These are phyloP conservation scores for Elasticomyces elasticus DNA, from an alignment of 495 filamentous ascomycete species.

Conservation along the genomic window DNA sequence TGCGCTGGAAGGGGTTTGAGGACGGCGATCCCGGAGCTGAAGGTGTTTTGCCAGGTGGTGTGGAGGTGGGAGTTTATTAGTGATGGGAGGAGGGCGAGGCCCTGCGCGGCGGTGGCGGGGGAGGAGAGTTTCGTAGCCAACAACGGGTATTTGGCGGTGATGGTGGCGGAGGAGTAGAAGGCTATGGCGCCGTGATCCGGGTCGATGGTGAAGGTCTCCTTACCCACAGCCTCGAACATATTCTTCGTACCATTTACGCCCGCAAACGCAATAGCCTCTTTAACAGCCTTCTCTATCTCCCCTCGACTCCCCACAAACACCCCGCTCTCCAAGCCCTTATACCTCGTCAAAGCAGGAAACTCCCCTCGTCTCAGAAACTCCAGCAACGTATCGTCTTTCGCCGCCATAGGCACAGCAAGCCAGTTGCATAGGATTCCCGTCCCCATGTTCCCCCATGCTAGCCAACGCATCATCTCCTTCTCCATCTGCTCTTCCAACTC, in stretches of 20 bases:
- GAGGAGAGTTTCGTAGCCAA: slow-evolving; percentile 49
- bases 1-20: slow-evolving; percentile 62
- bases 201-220: slow-evolving; percentile 55
- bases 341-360: slow-evolving; percentile 61
- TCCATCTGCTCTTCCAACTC: slow-evolving; percentile 48
- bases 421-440: slow-evolving; percentile 72
- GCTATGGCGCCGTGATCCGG: slow-evolving; percentile 56
- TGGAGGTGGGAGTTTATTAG: slow-evolving; percentile 81
- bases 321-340: slow-evolving; percentile 59
- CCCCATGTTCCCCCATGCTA: slow-evolving; percentile 92
- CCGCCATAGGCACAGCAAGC: slow-evolving; percentile 75
- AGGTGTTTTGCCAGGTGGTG: slow-evolving; percentile 71
- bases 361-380: slow-evolving; percentile 61
- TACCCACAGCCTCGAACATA: slow-evolving; percentile 47
- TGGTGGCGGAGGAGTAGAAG: slow-evolving; percentile 57
- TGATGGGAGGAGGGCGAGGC: slow-evolving; percentile 52
- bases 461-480: slow-evolving; percentile 69
- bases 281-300: slow-evolving; percentile 56
- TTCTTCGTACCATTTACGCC: slow-evolving; percentile 46
- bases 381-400: slow-evolving; percentile 62
- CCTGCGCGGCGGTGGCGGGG: slow-evolving; percentile 32
- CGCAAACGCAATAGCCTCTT: slow-evolving; percentile 46
- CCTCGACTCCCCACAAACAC: slow-evolving; percentile 64
- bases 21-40: slow-evolving; percentile 62
- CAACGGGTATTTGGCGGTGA: slow-evolving; percentile 53